A percentile compares a stretch with the other conserved stretches of the same genome.
Evolutionary conservation across 2,329 filamentous ascomycete species (phyloP).

Genomic region (Cyphellophora attinorum): DNA sequence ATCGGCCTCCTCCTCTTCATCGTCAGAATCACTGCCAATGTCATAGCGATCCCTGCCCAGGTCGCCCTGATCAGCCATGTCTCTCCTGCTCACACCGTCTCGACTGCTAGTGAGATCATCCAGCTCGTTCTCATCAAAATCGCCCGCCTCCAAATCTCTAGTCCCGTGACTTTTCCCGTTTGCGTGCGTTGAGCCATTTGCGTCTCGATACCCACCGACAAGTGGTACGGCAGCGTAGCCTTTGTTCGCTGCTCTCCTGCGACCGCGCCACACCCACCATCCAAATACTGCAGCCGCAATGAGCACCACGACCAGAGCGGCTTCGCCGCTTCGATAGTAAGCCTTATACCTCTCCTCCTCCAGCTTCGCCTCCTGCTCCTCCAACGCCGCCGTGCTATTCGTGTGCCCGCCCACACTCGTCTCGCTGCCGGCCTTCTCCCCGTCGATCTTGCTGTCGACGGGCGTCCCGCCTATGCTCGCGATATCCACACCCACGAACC

Average conservation of each 20-base stretch:
- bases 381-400: conserved; percentile 57
- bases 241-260: conserved; percentile 38
- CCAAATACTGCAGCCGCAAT: conserved; percentile 66
- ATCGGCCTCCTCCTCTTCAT: conserved; percentile 23
- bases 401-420: conserved; percentile 67
- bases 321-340: conserved; percentile 78
- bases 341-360: conserved; percentile 80
- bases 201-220: conserved; percentile 13
- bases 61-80: conserved; percentile 20
- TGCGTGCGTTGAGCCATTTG: conserved; percentile 26
- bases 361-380: conserved; percentile 62
- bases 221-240: conserved; percentile 25
- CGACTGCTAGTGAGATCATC: conserved; percentile 38
- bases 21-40: conserved; percentile 37
- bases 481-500: conserved; percentile 90
- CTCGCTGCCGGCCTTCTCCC: conserved; percentile 63
- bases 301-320: conserved; percentile 71
- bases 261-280: conserved; percentile 54
- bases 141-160: conserved; percentile 50
- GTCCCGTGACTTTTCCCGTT: conserved; percentile 23
- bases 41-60: conserved; percentile 40
- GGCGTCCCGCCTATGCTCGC: conserved; percentile 73
- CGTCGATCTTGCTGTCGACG: conserved; percentile 71
- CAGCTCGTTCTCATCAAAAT: conserved; percentile 53
- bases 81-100: conserved; percentile 11